Conservation (phyloP, 2,329 filamentous ascomycete species). For the Penicillium sp. region DNA sequence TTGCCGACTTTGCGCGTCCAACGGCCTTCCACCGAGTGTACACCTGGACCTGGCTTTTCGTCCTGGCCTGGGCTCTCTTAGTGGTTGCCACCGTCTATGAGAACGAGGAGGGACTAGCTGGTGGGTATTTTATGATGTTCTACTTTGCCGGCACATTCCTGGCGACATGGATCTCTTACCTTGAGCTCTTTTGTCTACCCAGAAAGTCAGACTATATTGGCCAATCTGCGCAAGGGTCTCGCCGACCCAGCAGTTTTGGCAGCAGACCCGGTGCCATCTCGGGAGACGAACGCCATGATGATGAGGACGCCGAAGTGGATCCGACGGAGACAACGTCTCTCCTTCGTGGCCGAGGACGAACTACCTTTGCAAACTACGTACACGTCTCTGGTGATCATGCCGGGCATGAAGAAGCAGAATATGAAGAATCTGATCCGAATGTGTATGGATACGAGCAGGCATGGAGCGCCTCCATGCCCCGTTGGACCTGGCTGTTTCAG, state of each 20-base stretch:
- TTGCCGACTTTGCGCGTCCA: constrained; percentile 72
- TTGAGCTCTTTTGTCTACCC: constrained; percentile 73
- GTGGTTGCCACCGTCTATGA: constrained; percentile 69
- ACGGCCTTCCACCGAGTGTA: constrained; percentile 82
- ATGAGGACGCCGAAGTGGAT: constrained; percentile 34
- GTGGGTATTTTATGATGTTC: constrained; percentile 76
- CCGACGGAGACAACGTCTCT: constrained; percentile 54
- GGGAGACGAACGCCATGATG: constrained; percentile 35
- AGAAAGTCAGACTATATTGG: constrained; percentile 64
- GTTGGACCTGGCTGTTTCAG: constrained; percentile 83
- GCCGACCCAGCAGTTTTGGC: constrained; percentile 34
- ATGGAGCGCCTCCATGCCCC: constrained; percentile 74
- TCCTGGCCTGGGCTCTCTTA: constrained; percentile 65
- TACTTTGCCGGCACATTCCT: constrained; percentile 70
- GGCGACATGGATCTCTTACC: constrained; percentile 65
- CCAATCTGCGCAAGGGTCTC: constrained; percentile 46
- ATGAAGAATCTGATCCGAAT: constrained; percentile 28
- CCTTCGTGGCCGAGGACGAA: constrained; percentile 45
- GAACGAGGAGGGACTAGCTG: constrained; percentile 64
- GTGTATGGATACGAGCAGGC: constrained; percentile 68
- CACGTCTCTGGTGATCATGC: constrained; percentile 31
- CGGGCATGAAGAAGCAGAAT: constrained; percentile 23
- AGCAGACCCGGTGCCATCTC: constrained; percentile 42
- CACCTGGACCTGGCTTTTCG: constrained; percentile 75
- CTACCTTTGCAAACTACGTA: constrained; percentile 53